A percentile compares a stretch with the other conserved stretches of the same genome.
Conservation (phyloP, 495 filamentous ascomycete species). For the Mytilinidion resinicola region DNA sequence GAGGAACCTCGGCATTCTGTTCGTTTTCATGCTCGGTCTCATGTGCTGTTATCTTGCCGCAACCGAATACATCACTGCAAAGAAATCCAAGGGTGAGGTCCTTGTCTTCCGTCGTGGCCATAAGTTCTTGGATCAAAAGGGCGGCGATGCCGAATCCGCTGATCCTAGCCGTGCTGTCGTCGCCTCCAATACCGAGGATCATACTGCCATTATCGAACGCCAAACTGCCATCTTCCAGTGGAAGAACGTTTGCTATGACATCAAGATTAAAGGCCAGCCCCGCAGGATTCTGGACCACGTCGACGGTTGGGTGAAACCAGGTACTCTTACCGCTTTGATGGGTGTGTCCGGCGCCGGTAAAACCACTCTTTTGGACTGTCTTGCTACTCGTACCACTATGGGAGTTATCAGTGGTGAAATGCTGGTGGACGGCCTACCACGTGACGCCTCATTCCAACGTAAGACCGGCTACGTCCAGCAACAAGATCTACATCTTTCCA, state of each 20-base stretch:
- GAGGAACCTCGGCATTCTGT: constrained; percentile 77
- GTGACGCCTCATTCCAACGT: constrained; percentile 78
- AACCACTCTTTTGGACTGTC: constrained; percentile 64
- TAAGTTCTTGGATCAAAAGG: constrained; percentile 54
- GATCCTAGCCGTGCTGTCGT: constrained; percentile 38
- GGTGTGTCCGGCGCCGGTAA: constrained; percentile 68
- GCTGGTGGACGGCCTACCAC: constrained; percentile 69
- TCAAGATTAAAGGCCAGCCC: constrained; percentile 73
- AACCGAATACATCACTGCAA: constrained; percentile 68
- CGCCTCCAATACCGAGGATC: constrained; percentile 45
- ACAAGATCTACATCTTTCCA: constrained; percentile 85
- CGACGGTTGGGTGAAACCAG: constrained; percentile 87
- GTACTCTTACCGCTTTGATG: constrained; percentile 86
- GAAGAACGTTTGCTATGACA: constrained; percentile 79
- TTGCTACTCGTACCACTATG: constrained; percentile 76
- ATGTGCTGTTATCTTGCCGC: constrained; percentile 58
- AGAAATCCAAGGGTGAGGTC: constrained; percentile 83
- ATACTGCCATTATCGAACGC: constrained; percentile 44
- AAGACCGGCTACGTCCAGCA: constrained; percentile 96
- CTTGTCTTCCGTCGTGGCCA: constrained; percentile 76
- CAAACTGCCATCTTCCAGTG: constrained; percentile 79
- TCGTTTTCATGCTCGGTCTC: constrained; percentile 67
- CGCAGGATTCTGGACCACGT: constrained; percentile 77
- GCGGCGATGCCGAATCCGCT: constrained; percentile 47
- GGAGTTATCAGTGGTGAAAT: constrained; percentile 82